A percentile compares a stretch with the other conserved stretches of the same genome.
These are phyloP conservation scores for Aphanomyces invadans DNA, from an alignment of 352 stramenopile genomes.

Conservation along the genomic window DNA sequence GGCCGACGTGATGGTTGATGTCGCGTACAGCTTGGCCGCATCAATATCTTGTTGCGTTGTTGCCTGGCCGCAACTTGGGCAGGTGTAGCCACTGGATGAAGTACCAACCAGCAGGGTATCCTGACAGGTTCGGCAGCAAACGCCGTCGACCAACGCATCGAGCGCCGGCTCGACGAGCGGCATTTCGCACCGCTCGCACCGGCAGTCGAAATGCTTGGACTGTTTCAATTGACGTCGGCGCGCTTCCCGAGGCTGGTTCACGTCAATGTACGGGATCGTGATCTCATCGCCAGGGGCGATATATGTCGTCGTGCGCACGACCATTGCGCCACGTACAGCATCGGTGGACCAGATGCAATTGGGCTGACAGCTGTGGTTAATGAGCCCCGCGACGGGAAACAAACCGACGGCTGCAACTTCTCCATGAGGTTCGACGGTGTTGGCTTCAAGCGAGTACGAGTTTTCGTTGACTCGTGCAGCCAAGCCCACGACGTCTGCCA, in stretches of 20 bases:
- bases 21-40: neutral
- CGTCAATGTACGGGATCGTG: slow-evolving; percentile 45
- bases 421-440: slow-evolving; percentile 30
- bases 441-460: slow-evolving; percentile 37
- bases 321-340: slow-evolving; percentile 32
- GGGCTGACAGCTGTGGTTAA: slow-evolving; percentile 45
- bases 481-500: slow-evolving; percentile 38
- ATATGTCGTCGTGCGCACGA: slow-evolving; percentile 34
- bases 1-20: neutral
- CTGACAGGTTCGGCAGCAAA: slow-evolving; percentile 32
- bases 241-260: slow-evolving; percentile 33
- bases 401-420: slow-evolving; percentile 35
- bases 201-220: slow-evolving; percentile 47
- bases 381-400: slow-evolving; percentile 37
- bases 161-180: slow-evolving; percentile 32
- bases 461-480: slow-evolving; percentile 50
- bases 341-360: slow-evolving; percentile 44
- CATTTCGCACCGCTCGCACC: slow-evolving; percentile 34
- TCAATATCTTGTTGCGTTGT: neutral
- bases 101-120: neutral
- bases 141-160: slow-evolving; percentile 33
- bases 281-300: slow-evolving; percentile 39
- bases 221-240: slow-evolving; percentile 32
- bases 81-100: neutral
- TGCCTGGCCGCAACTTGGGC: neutral